Evolutionary conservation across 176 grass and related monocot species (phyloP).

Genomic region (Aegilops longissima): DNA sequence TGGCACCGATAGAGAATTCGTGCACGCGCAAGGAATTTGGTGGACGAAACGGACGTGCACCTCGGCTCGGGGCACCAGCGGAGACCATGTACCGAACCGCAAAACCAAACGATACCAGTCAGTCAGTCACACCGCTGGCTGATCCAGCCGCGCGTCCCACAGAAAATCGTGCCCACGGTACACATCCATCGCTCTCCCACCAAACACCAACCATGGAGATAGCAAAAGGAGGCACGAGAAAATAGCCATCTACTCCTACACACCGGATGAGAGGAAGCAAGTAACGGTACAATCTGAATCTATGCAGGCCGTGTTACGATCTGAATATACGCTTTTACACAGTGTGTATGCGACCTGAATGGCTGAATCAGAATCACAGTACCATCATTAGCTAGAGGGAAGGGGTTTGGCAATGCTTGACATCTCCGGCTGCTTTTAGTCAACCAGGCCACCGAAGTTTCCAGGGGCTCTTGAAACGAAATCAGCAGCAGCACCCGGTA

Average conservation of each 20-base stretch:
- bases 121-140: no score
- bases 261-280: not conserved
- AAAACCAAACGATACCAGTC: not conserved
- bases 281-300: no score
- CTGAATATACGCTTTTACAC: no score
- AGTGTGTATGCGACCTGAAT: not conserved
- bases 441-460: not conserved
- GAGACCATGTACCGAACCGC: not conserved
- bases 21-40: not conserved
- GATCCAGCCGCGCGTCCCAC: not conserved
- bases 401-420: not conserved
- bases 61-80: not conserved
- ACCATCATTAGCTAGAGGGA: no score
- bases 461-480: not conserved
- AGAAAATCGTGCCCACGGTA: not conserved
- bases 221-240: not conserved
- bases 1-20: not conserved
- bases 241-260: no score
- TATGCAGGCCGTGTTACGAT: not conserved
- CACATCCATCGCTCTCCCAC: not conserved
- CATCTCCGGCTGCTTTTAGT: not conserved
- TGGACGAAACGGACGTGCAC: not conserved
- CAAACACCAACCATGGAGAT: not conserved
- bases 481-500: conserved; percentile 1
- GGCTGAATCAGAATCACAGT: not conserved